Conservation (phyloP, 345 rosid species). For the Sonneratia caseolaris region DNA sequence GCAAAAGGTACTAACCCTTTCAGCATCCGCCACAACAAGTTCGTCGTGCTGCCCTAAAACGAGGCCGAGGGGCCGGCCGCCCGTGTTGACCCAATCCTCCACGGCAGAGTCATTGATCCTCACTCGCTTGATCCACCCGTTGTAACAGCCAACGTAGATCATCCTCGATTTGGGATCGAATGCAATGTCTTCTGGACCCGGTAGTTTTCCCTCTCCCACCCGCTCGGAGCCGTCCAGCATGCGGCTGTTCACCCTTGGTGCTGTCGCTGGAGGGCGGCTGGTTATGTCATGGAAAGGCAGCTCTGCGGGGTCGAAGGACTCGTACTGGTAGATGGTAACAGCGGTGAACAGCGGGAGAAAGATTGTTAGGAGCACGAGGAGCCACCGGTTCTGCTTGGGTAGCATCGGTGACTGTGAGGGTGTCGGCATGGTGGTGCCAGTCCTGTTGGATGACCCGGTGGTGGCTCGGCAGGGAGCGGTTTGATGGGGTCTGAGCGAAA, state of each 20-base stretch:
- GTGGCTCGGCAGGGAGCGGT: too few relatives aligned
- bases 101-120: conserved; percentile 21
- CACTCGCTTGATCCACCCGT: conserved; percentile 74
- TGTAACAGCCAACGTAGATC: not conserved
- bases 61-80: conserved; percentile 80
- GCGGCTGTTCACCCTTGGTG: conserved; percentile 9
- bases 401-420: not conserved
- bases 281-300: conserved; percentile 14
- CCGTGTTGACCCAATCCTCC: conserved; percentile 54
- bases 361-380: not conserved
- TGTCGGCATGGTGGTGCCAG: not conserved
- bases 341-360: conserved; percentile 10
- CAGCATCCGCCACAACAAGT: conserved; percentile 63
- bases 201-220: conserved; percentile 11
- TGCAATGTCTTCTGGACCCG: conserved; percentile 16
- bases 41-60: conserved; percentile 34
- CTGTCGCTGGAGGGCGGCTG: conserved; percentile 10
- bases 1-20: conserved; percentile 38
- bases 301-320: conserved; percentile 16
- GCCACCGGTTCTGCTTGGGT: not conserved
- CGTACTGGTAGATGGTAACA: conserved; percentile 6
- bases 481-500: too few relatives aligned
- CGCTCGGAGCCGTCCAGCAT: conserved; percentile 18
- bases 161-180: not conserved
- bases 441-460: too few relatives aligned